These are phyloP conservation scores for Haberlea rhodopensis DNA, from an alignment of 257 asterid species.

Conservation along the genomic window DNA sequence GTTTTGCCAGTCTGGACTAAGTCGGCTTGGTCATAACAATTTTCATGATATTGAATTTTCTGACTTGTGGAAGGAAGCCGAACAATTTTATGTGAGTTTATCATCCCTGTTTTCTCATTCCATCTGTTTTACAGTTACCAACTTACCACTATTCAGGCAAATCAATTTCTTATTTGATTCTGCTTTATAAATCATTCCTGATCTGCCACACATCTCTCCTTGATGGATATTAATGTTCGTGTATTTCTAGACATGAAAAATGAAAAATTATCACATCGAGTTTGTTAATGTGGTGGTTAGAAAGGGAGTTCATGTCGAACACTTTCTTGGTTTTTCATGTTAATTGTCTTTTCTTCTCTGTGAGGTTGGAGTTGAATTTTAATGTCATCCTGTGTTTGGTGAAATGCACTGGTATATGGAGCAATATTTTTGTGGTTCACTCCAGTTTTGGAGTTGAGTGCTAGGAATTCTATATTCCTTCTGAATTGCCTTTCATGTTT, in stretches of 20 bases:
- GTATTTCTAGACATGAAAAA: not conserved
- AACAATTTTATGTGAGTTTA: constrained; percentile 61
- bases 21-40: constrained; percentile 56
- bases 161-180: constrained; percentile 3
- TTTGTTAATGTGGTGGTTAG: not conserved
- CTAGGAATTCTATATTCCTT: not conserved
- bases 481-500: not conserved
- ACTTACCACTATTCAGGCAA: constrained; percentile 15
- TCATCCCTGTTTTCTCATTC: constrained; percentile 7
- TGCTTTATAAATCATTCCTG: constrained; percentile 14
- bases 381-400: not conserved
- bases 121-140: constrained; percentile 5
- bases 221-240: not conserved
- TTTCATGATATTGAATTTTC: constrained; percentile 47
- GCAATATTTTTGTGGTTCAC: not conserved
- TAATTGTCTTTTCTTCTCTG: not conserved
- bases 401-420: not conserved
- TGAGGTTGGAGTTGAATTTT: not conserved
- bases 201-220: constrained; percentile 13
- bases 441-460: constrained; percentile 10
- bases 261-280: not conserved
- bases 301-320: not conserved
- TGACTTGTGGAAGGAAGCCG: constrained; percentile 61
- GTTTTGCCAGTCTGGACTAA: constrained; percentile 67
- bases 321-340: not conserved